Conservation (phyloP, 441 rosid species). For the Viola pubescens region DNA sequence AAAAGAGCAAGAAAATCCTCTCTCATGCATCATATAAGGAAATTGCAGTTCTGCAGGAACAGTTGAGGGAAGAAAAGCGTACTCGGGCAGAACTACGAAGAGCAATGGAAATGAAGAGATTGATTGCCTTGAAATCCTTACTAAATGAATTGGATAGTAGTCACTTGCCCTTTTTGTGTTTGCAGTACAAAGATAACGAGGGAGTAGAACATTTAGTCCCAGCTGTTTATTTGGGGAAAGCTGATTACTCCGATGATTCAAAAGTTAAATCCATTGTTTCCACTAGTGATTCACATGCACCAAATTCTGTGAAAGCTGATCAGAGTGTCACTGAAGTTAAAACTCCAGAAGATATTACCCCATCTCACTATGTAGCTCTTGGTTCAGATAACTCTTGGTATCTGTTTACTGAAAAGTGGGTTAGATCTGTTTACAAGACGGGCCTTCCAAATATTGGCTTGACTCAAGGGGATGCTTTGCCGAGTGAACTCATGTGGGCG, state of each 20-base stretch:
- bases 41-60: constrained; percentile 64
- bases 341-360: constrained; percentile 33
- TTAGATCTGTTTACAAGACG: constrained; percentile 55
- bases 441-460: constrained; percentile 79
- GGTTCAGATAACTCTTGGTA: constrained; percentile 98
- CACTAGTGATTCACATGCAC: constrained; percentile 32
- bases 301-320: constrained; percentile 24
- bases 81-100: constrained; percentile 51
- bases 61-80: constrained; percentile 59
- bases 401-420: constrained; percentile 82
- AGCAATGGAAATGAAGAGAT: constrained; percentile 55
- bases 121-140: constrained; percentile 54
- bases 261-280: constrained; percentile 40
- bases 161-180: constrained; percentile 66
- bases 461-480: constrained; percentile 60
- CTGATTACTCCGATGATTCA: constrained; percentile 45
- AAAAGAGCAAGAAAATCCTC: constrained; percentile 62
- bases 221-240: constrained; percentile 70
- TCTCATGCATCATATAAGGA: constrained; percentile 62
- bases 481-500: constrained; percentile 57
- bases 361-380: constrained; percentile 66
- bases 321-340: constrained; percentile 20
- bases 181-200: constrained; percentile 77
- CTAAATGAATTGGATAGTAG: constrained; percentile 57
- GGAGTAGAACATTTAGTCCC: constrained; percentile 63